phyloP scores from a whole-genome alignment of 1,284 basidiomycete species.

The Microbotryum violaceum region DNA sequence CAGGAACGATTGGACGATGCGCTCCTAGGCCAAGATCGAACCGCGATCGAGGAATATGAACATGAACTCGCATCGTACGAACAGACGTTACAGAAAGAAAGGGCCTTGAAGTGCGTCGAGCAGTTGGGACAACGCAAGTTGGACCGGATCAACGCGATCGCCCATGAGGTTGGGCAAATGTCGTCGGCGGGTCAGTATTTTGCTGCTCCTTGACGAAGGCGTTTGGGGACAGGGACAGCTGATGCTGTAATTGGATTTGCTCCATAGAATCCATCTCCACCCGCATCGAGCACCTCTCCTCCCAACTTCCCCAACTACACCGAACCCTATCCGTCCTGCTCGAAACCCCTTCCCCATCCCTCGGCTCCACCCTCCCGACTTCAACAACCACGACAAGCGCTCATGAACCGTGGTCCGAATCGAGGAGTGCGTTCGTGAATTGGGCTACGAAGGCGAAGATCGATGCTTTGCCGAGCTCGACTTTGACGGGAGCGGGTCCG shows the following conservation, averaged over 20 bases:
- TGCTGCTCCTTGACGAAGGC: not conserved
- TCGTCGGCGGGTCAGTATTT: conserved; percentile 14
- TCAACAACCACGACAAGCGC: not conserved
- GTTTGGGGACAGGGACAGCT: not conserved
- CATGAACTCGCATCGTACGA: conserved; percentile 28
- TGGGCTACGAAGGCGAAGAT: conserved; percentile 25
- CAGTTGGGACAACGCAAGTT: conserved; percentile 19
- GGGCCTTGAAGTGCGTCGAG: conserved; percentile 16
- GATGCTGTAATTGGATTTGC: too few relatives aligned
- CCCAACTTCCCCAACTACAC: conserved; percentile 16
- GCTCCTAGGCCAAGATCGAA: conserved; percentile 14
- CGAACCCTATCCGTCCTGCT: conserved; percentile 14
- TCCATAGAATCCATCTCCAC: conserved; percentile 7
- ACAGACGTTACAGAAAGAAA: conserved; percentile 23
- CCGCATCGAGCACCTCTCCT: conserved; percentile 7
- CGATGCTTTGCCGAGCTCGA: not conserved
- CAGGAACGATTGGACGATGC: conserved; percentile 20
- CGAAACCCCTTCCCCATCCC: conserved; percentile 9
- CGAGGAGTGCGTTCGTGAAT: conserved; percentile 22
- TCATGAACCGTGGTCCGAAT: conserved; percentile 13
- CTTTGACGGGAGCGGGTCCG: not conserved
- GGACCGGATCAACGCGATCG: conserved; percentile 6
- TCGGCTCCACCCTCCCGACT: not conserved
- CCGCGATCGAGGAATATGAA: conserved; percentile 28
- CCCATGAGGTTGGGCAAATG: conserved; percentile 21